Base-by-base conservation (phyloP, 208 protist genomes). In the Phytomonas francai region DNA sequence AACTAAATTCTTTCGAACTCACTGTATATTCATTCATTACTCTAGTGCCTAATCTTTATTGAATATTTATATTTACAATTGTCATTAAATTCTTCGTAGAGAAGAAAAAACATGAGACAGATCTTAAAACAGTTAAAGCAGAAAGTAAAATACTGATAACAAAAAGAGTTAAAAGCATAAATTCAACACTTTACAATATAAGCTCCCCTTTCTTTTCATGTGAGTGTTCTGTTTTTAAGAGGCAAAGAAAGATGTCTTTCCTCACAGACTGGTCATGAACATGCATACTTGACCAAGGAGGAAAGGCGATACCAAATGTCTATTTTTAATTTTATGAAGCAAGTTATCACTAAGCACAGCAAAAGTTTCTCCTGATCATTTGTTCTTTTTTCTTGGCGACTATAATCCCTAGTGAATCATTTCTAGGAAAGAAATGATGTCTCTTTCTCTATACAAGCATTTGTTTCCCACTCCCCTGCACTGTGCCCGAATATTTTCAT, bases 131-230 rank as follows among this genome's bases (percentile, higher is more conserved):
- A 49, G 16, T 49, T 49, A 6, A 12, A 49, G 39, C 14, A 49
- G 4, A 49, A 49, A 49, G 16, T 49, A 49, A 22, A 49, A 49
- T 19, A 19, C 14, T 19, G 39, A 49, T 6, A 49, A 12, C 2
- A 62, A 62, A 62, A 39, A 62, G 34, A n/a, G 16, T 3, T 19
- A 62, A 62, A 62, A 62, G 12, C 34, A 62, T 22, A 22, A 62
- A 22, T 62, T 42, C 30, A 62, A 12, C 58, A 22, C 7, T 42
- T 62, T 42, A 42, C 58, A 19, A 6, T 3, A 19, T 62, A 19
- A 3, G 16, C 58, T 42, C 16, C 34, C 16, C 4, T 62, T 62
- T 62, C 2, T 42, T 62, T 19, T 42, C 31, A 12, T 25, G 49
- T 62, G 7, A 62, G 30, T 62, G 2, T 22, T 12, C 34, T 19